Evolutionary conservation across 78 protist genomes (phyloP), one percentile per base, ranked within the genome.

Genomic region (Dictyostelium brefeldianum): DNA sequence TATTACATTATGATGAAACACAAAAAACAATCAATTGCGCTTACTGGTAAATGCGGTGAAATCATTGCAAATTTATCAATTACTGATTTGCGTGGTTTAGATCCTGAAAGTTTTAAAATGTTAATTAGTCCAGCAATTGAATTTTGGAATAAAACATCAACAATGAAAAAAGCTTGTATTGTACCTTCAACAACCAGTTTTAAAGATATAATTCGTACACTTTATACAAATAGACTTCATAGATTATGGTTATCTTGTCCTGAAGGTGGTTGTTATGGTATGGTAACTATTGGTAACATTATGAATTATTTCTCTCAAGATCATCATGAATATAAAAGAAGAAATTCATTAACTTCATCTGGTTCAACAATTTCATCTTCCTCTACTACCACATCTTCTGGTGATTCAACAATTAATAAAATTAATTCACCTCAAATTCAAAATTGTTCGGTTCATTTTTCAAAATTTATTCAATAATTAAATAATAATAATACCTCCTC

Each of bases 61-160:
- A 57, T 87, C 11, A 12, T 87, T 29, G 59, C 54, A 10, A 27
- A 54, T 46, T 43, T 87, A 9, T n/a, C 62, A 36, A 64, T 87
- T 11, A 47, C 92, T 0, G 92, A 87, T 77, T 59, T 87, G 14
- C 65, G 92, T 75, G 92, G 92, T 0, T 8, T 87, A 0, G 78
- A 54, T 0, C 22, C 62, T 10, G 27, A 74, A 14, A 17, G 11
- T 7, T 54, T 57, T n/a, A 11, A 15, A 51, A 22, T 36, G 11
- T 57, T 83, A 1, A 20, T 53, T 1, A 0, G 22, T 3, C 83
- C 92, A 31, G 75, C 83, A 0, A 9, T 22, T 1, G 83, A 87
- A 14, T 74, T 87, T 46, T 47, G 54, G 65, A 54, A 78, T 54
- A 50, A n/a, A 15, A 25, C 54, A 7, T 53, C 65, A 7, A 65